These are phyloP conservation scores for Puccinia horiana DNA, from an alignment of 1,284 basidiomycete species.

Conservation along the genomic window DNA sequence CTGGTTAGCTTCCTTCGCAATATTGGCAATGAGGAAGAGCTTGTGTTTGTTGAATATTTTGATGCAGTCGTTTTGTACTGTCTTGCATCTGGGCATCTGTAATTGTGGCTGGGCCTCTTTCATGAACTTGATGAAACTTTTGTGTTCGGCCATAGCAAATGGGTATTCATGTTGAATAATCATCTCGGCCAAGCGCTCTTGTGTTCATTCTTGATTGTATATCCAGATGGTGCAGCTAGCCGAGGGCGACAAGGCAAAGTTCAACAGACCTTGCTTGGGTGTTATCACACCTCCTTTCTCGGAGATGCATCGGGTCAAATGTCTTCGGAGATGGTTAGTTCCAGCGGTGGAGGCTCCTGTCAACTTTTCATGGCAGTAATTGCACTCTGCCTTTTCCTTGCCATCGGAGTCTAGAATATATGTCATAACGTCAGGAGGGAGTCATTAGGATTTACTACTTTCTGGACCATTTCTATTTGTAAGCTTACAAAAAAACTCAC, in stretches of 20 bases:
- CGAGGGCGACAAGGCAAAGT: not conserved
- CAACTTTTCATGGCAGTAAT: not conserved
- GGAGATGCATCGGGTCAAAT: not conserved
- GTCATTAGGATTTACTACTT: too few relatives aligned
- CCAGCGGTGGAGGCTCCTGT: not conserved
- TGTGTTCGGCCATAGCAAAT: too few relatives aligned
- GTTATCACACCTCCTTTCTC: not conserved
- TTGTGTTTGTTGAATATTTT: not conserved
- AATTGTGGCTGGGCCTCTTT: too few relatives aligned
- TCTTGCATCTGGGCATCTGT: not conserved
- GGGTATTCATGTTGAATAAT: too few relatives aligned
- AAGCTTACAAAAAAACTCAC: not conserved
- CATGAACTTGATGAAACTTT: too few relatives aligned
- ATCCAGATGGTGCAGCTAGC: not conserved
- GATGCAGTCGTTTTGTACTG: not conserved
- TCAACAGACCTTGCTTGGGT: not conserved
- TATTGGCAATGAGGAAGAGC: not conserved
- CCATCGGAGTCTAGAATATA: not conserved
- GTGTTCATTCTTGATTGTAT: not conserved
- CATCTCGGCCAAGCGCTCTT: too few relatives aligned
- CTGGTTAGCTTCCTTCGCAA: not conserved
- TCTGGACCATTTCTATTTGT: too few relatives aligned
- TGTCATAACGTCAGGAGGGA: not conserved
- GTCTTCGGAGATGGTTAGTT: not conserved
- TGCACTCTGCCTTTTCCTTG: constrained; percentile 3